phyloP scores from a whole-genome alignment of 108 stramenopile species.

The Mediolabrus comicus region DNA sequence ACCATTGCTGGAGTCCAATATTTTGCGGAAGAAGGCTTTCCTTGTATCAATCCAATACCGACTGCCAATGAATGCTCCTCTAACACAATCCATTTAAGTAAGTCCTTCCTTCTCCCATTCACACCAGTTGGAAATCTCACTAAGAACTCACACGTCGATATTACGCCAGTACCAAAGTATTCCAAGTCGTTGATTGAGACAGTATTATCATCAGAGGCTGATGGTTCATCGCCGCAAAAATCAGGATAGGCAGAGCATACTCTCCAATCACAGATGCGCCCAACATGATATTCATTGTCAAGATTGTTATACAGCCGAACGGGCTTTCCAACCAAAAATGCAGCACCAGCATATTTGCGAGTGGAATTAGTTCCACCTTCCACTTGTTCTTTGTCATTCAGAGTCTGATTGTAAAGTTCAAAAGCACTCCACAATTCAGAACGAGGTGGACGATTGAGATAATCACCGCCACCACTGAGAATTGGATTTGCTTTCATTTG shows the following conservation, averaged over 20 bases:
- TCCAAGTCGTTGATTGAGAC: slow-evolving; percentile 18
- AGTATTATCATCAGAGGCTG: neutral
- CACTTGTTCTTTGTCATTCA: neutral
- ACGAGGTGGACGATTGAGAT: slow-evolving; percentile 28
- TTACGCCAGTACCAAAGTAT: slow-evolving; percentile 40
- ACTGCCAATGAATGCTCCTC: slow-evolving; percentile 81
- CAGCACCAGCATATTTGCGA: neutral
- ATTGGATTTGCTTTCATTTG: slow-evolving; percentile 44
- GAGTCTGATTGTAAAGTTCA: slow-evolving; percentile 32
- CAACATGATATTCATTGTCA: slow-evolving; percentile 69
- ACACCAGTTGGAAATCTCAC: slow-evolving; percentile 69
- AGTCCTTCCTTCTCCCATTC: slow-evolving; percentile 55
- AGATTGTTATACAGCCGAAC: slow-evolving; percentile 64
- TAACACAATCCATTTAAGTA: slow-evolving; percentile 67
- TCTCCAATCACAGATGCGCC: slow-evolving; percentile 66
- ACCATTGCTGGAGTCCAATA: slow-evolving; percentile 61
- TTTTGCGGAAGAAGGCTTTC: slow-evolving; percentile 9
- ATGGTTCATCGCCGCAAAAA: neutral
- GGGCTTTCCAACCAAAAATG: slow-evolving; percentile 58
- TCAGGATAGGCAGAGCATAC: slow-evolving; percentile 25
- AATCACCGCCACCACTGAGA: neutral
- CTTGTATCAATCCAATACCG: slow-evolving; percentile 48
- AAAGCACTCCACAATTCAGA: slow-evolving; percentile 44
- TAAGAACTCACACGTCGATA: slow-evolving; percentile 57
- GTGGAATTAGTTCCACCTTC: neutral